Conservation (phyloP, 306 rosid species). For the Mimosa bimucronata region DNA sequence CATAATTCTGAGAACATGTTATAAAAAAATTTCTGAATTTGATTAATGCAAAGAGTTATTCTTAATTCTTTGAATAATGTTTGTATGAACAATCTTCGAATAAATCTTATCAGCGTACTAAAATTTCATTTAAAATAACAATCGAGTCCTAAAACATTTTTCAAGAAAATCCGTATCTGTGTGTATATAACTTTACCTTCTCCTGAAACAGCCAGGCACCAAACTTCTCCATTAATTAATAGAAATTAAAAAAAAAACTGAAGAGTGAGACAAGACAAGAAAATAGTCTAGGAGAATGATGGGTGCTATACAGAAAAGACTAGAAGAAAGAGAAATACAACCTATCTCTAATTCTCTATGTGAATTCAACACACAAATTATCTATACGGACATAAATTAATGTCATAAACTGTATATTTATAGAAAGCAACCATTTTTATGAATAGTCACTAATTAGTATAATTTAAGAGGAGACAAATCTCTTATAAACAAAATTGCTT, state of each 20-base stretch:
- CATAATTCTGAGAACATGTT: no score
- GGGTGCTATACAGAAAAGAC: not conserved
- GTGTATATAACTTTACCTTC: not conserved
- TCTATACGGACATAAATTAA: not conserved
- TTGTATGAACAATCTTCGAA: no score
- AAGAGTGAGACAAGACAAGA: constrained; percentile 43
- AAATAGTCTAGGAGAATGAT: constrained; percentile 32
- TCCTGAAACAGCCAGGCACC: constrained; percentile 33
- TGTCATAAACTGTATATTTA: not conserved
- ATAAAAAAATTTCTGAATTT: no score
- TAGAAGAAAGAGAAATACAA: not conserved
- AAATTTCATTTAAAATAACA: not conserved
- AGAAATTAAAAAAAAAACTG: constrained; percentile 34
- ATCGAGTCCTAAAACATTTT: not conserved
- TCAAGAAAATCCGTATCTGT: not conserved
- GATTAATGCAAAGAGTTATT: not conserved
- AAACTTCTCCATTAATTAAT: not conserved
- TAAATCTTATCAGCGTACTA: no score
- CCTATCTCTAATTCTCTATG: not conserved
- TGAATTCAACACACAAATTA: not conserved
- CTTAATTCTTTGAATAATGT: not conserved
- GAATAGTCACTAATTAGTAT: not conserved
- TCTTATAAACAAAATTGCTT: not conserved
- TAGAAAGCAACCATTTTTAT: not conserved
- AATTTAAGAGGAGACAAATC: not conserved